These are phyloP conservation scores for Peniophora sp. DNA, from an alignment of 1,284 basidiomycete genomes.

Conservation along the genomic window DNA sequence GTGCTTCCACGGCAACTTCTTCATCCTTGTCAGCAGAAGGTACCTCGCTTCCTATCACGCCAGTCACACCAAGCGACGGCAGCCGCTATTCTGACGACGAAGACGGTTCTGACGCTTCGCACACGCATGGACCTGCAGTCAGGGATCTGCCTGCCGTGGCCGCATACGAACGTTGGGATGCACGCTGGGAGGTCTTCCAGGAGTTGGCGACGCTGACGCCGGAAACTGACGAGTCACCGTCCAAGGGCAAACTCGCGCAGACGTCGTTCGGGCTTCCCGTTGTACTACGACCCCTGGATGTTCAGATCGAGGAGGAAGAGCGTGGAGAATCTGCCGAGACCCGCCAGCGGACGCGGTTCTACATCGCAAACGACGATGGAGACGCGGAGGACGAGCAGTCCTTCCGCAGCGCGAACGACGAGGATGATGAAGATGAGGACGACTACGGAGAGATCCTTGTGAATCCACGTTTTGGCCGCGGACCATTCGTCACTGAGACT, in stretches of 20 bases:
- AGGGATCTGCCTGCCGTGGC: neutral
- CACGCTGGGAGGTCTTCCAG: conserved; percentile 20
- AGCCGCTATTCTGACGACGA: neutral
- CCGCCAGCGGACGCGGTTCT: conserved; percentile 6
- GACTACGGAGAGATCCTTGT: conserved; percentile 13
- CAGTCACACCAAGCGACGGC: neutral
- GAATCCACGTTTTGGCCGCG: conserved; percentile 10
- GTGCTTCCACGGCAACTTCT: conserved; percentile 5
- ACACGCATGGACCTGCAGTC: conserved; percentile 1
- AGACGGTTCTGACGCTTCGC: neutral
- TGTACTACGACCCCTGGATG: conserved; percentile 6
- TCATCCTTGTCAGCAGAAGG: neutral
- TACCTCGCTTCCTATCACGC: neutral
- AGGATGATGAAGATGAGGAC: conserved; percentile 13
- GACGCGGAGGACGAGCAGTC: conserved; percentile 1
- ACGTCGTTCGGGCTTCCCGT: conserved; percentile 11
- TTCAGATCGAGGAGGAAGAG: neutral
- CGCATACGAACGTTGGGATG: conserved; percentile 16
- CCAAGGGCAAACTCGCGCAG: conserved; percentile 5
- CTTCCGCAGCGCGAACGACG: conserved; percentile 3
- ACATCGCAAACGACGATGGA: conserved; percentile 1
- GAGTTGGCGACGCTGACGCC: conserved; percentile 9
- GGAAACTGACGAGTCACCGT: neutral
- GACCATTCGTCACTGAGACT: conserved; percentile 1
- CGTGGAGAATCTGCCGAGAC: neutral